phyloP scores from a whole-genome alignment of 345 rosid genomes.

The Trapa incisa region DNA sequence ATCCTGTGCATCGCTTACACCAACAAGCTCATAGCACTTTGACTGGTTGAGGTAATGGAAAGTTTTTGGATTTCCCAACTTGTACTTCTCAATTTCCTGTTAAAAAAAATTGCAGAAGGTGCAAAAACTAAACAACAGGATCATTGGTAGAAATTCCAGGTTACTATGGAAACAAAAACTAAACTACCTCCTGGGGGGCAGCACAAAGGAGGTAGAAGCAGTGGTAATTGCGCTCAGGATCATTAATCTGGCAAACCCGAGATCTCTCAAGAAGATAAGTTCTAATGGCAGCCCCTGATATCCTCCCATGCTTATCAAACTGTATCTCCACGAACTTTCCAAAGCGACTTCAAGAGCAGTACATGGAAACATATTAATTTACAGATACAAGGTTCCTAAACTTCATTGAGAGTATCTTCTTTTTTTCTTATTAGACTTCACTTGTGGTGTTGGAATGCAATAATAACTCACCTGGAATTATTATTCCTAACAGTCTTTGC shows the following conservation, averaged over 20 bases:
- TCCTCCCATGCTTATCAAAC: conserved; percentile 93
- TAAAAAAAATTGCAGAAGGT: neutral
- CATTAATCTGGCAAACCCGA: conserved; percentile 86
- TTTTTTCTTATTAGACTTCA: neutral
- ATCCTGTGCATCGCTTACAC: conserved; percentile 81
- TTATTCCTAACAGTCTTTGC: conserved; percentile 95
- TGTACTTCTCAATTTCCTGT: conserved; percentile 80
- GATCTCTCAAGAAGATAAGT: conserved; percentile 92
- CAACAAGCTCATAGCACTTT: conserved; percentile 67
- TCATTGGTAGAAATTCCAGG: neutral
- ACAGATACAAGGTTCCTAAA: neutral
- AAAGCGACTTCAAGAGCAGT: conserved; percentile 50
- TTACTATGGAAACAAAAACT: neutral
- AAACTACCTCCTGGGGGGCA: conserved; percentile 81
- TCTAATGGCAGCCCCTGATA: conserved; percentile 94
- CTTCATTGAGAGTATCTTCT: neutral
- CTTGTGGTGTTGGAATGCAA: neutral
- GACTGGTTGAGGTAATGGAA: conserved; percentile 93
- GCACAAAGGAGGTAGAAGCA: conserved; percentile 96
- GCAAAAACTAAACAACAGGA: neutral
- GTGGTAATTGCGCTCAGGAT: conserved; percentile 88
- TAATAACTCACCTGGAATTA: conserved; percentile 59
- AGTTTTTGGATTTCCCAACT: conserved; percentile 52
- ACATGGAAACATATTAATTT: neutral
- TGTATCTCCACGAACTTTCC: conserved; percentile 97